phyloP scores from a whole-genome alignment of 2,329 filamentous ascomycete genomes.

The Cordyceps tenuipes region DNA sequence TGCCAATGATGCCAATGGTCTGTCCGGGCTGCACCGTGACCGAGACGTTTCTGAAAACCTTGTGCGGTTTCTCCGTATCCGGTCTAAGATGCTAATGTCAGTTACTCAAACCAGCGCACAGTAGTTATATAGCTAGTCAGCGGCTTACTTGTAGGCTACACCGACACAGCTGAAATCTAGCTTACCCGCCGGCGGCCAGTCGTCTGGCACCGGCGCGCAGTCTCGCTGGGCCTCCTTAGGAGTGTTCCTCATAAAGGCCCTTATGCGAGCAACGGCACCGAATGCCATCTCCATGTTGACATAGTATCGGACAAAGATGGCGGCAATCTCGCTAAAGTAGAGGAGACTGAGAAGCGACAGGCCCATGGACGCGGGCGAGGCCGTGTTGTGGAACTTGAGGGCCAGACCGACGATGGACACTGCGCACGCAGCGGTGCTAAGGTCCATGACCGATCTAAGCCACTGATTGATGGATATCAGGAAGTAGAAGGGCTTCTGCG shows the following conservation, averaged over 20 bases:
- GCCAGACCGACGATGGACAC: conserved; percentile 35
- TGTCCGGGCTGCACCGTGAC: conserved; percentile 19
- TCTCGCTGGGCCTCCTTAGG: conserved; percentile 10
- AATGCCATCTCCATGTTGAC: conserved; percentile 16
- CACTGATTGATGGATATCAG: conserved; percentile 46
- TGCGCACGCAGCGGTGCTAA: conserved; percentile 36
- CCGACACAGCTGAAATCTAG: conserved; percentile 14
- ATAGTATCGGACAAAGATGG: not conserved
- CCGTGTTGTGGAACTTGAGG: conserved; percentile 18
- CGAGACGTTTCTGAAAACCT: conserved; percentile 19
- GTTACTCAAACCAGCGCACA: not conserved
- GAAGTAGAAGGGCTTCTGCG: conserved; percentile 46
- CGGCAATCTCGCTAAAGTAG: conserved; percentile 17
- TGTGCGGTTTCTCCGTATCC: not conserved
- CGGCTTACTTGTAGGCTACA: conserved; percentile 13
- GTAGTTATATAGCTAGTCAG: not conserved
- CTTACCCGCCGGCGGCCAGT: conserved; percentile 14
- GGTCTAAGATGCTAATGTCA: not conserved
- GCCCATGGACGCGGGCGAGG: conserved; percentile 10
- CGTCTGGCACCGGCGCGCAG: conserved; percentile 16
- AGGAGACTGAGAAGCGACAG: conserved; percentile 16
- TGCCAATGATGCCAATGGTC: conserved; percentile 27
- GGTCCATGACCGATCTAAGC: conserved; percentile 40
- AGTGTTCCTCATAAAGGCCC: conserved; percentile 10
- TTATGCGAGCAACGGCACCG: conserved; percentile 16